Evolutionary conservation across 1,139 yeast genomes (phyloP), one percentile per base, ranked within the genome.

Genomic region (Ogataea hybrid): DNA sequence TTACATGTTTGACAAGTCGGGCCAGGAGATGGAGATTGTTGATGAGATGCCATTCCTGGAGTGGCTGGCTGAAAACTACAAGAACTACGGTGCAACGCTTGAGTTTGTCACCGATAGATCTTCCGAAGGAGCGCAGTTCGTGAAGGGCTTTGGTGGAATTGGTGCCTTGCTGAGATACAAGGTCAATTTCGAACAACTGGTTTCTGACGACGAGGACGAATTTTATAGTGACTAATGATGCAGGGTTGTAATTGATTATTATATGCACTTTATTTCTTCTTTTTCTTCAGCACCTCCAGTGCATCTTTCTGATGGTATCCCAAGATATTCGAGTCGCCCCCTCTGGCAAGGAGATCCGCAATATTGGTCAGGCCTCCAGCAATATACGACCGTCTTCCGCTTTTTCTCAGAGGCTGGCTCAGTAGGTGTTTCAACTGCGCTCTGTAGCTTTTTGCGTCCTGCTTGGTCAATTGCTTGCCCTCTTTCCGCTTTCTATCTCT

Each of bases 51-150:
- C 87, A 34, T 75, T 92, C 61, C 77, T 92, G 55, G 98, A 92
- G 69, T 92, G 98, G 98, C 75, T 92, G 52, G 97, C 98, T 36
- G 98, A 90, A 70, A 87, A 88, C 68, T 92, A 92, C 71, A 86
- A 84, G 65, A 85, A 77, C 56, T 92, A 77, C 59, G 99, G 99
- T 77, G 96, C 98, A 42, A 81, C 84, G 50, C 77, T 92, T 57
- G 99, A 92, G 70, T 92, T 92, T 59, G 96, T 92, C 55, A 86
- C 97, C 39, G 98, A 92, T 71, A 83, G 87, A 69, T 86, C 96
- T 28, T 84, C 95, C 39, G 98, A 92, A 69, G 98, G 98, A 72
- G 95, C 97, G 35, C 98, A 92, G 72, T 92, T 92, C 67, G 95
- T 85, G 49, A 86, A 83, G 61, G 98, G 98, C 48, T 92, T 92